phyloP scores from a whole-genome alignment of 306 rosid species.

The Delonix regia region DNA sequence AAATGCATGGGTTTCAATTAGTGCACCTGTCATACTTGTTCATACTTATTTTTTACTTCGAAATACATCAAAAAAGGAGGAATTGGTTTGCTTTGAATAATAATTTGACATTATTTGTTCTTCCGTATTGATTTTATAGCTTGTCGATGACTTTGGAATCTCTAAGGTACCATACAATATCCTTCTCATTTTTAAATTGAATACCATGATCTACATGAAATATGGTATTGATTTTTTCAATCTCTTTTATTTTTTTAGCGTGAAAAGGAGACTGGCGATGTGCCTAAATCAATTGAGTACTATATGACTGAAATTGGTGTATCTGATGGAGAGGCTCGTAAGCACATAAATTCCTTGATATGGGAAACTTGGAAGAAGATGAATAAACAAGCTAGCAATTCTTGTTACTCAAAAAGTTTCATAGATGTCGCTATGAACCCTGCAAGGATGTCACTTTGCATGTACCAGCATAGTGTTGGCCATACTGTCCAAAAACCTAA shows the following conservation, averaged over 20 bases:
- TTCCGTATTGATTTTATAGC: neutral
- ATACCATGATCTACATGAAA: no score
- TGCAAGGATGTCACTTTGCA: no score
- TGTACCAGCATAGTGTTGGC: no score
- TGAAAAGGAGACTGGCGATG: slow-evolving; percentile 36
- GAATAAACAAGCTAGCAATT: neutral
- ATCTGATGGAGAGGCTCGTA: slow-evolving; percentile 25
- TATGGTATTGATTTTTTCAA: neutral
- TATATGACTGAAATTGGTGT: slow-evolving; percentile 43
- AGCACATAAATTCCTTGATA: slow-evolving; percentile 16
- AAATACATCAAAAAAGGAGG: neutral
- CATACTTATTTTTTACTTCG: neutral
- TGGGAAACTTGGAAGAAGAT: slow-evolving; percentile 30
- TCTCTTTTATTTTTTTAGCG: neutral
- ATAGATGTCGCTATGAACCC: no score
- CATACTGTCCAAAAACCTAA: no score
- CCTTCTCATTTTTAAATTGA: neutral
- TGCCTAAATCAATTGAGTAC: slow-evolving; percentile 37
- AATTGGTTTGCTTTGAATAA: neutral
- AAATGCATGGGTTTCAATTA: neutral
- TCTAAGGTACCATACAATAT: neutral
- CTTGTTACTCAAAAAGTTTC: slow-evolving; percentile 3
- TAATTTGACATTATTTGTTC: neutral
- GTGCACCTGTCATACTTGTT: neutral
- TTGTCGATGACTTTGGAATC: slow-evolving; percentile 19